phyloP scores from a whole-genome alignment of 306 rosid genomes.

The Vachellia collinsii region DNA sequence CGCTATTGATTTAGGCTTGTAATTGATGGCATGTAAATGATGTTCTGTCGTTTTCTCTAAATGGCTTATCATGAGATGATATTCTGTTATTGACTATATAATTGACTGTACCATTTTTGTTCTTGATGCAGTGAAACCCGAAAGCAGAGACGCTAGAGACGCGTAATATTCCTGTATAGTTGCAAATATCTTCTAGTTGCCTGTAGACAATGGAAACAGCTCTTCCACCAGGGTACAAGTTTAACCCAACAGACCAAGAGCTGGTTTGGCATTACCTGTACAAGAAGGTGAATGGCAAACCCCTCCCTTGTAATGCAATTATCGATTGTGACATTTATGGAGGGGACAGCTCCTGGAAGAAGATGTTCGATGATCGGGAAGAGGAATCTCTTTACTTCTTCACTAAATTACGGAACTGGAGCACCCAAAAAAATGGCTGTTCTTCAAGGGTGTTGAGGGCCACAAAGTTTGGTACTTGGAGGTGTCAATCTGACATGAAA shows the following conservation, averaged over 20 bases:
- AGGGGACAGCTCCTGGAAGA: background rate
- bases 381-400: background rate
- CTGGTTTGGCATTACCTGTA: background rate
- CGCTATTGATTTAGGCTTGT: background rate
- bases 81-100: too few relatives aligned
- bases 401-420: background rate
- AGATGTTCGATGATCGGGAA: conserved; percentile 2
- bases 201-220: background rate
- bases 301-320: background rate
- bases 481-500: background rate
- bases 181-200: background rate
- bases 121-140: background rate
- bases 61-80: background rate
- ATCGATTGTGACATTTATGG: conserved; percentile 7
- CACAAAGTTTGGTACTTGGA: conserved; percentile 14
- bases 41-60: background rate
- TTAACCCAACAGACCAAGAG: conserved; percentile 2
- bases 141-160: background rate
- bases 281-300: background rate
- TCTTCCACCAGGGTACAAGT: background rate
- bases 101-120: background rate
- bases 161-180: background rate
- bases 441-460: conserved; percentile 4
- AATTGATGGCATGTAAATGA: background rate
- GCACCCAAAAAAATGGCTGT: background rate